Base-by-base conservation (phyloP, 768 basidiomycete species). In the Peribolospora kevripleyi region DNA sequence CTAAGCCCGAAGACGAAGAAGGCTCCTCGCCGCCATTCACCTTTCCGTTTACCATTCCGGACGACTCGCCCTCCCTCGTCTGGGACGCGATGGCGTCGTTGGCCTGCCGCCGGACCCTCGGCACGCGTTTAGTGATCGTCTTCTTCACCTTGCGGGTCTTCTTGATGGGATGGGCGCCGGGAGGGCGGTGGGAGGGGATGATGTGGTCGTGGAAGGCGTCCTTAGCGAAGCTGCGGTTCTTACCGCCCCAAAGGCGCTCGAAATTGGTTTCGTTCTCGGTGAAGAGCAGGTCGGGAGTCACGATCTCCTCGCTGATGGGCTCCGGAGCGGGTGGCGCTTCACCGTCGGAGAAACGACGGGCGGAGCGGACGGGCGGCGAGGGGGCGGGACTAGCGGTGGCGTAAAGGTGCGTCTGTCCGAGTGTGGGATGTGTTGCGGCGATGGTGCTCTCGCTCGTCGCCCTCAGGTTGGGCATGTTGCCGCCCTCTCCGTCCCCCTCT, bases 161-260 rank as follows among this genome's bases (percentile, higher is more conserved):
- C 59, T 60, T 62, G 3, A 59, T 57, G 6, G 6, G 47, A 51
- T 67, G 60, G 14, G 66, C 63, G 43, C 65, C 61, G 7, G 62
- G 69, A 5, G 82, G 82, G 46, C 84, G 79, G 67, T 97, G 91
- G 5, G 73, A 74, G 1, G 79, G 78, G 60, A 98, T 80, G 66
- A 98, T 85, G 66, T 97, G 85, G 67, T 98, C 90, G 63, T 98
- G 91, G 73, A 98, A 98, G 8, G 83, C 90, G 64, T 98, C 93
- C 70, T 98, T 98, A 63, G 84, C 83, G 63, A 80, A 88, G 3
- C 76, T 74, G 52, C 75, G 72, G 70, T 98, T 98, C 60, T 79
- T 71, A 6, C 84, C 88, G 25, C 80, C 82, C 66, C 95, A 98
- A 37, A 98, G 73, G 54, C 93, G 76, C 64, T 74, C 74, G 66